phyloP scores from a whole-genome alignment of 1,284 basidiomycete species.

The Ceratorhiza oryzae-sativae region DNA sequence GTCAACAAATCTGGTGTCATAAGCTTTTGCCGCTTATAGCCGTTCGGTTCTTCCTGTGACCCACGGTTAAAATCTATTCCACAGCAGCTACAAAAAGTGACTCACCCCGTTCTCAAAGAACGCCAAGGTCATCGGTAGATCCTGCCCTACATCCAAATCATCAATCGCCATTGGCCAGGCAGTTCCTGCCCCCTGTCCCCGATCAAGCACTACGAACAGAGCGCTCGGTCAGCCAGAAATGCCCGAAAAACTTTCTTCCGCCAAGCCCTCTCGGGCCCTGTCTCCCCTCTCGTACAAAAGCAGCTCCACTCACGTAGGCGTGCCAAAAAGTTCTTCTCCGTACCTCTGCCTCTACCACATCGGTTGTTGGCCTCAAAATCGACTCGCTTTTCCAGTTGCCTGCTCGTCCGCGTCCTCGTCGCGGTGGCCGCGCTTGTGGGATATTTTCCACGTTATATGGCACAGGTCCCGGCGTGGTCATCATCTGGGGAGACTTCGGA shows the following conservation, averaged over 20 bases:
- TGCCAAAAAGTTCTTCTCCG: constrained; percentile 35
- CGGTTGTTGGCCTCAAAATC: constrained; percentile 28
- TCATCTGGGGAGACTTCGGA: not conserved
- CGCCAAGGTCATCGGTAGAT: constrained; percentile 14
- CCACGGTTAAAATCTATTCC: not conserved
- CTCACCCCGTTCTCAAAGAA: constrained; percentile 30
- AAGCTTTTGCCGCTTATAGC: constrained; percentile 35
- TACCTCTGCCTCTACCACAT: constrained; percentile 21
- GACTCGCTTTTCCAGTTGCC: constrained; percentile 38
- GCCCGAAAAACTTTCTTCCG: not conserved
- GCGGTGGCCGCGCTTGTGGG: not conserved
- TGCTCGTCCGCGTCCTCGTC: constrained; percentile 26
- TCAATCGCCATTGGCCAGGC: constrained; percentile 37
- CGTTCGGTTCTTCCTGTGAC: constrained; percentile 25
- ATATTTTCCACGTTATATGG: not conserved
- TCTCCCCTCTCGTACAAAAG: not conserved
- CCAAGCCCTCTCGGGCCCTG: constrained; percentile 1
- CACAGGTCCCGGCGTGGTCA: not conserved
- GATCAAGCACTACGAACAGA: constrained; percentile 17
- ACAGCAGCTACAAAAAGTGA: not conserved
- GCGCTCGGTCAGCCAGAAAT: not conserved
- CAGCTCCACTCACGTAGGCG: constrained; percentile 15
- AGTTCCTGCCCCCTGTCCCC: constrained; percentile 13
- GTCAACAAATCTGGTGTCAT: constrained; percentile 39
- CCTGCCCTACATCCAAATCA: constrained; percentile 28